Conservation (phyloP, 306 rosid species). For the Dalbergia cultrata region DNA sequence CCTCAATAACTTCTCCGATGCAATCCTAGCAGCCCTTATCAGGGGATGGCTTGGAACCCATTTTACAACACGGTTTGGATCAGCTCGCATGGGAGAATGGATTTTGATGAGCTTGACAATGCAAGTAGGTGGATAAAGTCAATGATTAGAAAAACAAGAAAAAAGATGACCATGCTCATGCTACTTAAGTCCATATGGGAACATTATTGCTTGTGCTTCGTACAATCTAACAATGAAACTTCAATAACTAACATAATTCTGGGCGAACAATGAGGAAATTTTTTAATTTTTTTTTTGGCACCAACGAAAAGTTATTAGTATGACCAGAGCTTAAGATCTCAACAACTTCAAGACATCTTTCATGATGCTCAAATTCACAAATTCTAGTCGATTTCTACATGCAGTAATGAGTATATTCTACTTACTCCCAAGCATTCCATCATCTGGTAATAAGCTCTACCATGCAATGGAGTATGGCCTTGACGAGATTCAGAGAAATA, state of each 20-base stretch:
- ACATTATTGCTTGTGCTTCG: slow-evolving; percentile 20
- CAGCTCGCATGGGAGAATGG: slow-evolving; percentile 96
- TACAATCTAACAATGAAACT: slow-evolving; percentile 18
- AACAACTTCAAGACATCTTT: slow-evolving; percentile 7
- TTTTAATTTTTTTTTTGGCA: background rate
- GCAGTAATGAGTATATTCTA: slow-evolving; percentile 38
- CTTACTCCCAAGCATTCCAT: slow-evolving; percentile 99
- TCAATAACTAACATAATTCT: slow-evolving; percentile 13
- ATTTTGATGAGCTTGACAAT: slow-evolving; percentile 85
- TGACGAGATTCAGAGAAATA: slow-evolving; percentile 98
- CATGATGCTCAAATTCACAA: slow-evolving; percentile 28
- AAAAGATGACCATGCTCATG: slow-evolving; percentile 13
- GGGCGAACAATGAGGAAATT: slow-evolving; percentile 21
- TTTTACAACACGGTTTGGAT: slow-evolving; percentile 83
- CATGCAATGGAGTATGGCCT: slow-evolving; percentile 97
- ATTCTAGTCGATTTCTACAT: slow-evolving; percentile 5
- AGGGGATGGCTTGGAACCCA: slow-evolving; percentile 77
- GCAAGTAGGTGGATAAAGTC: slow-evolving; percentile 40
- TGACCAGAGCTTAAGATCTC: slow-evolving; percentile 10
- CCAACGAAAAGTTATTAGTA: slow-evolving; percentile 28
- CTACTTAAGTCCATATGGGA: slow-evolving; percentile 4
- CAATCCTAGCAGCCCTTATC: slow-evolving; percentile 75
- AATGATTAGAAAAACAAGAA: slow-evolving; percentile 22
- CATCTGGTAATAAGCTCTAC: slow-evolving; percentile 97
- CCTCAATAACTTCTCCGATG: slow-evolving; percentile 86